phyloP scores from a whole-genome alignment of 2,329 filamentous ascomycete genomes.

The Xylaria sp. region DNA sequence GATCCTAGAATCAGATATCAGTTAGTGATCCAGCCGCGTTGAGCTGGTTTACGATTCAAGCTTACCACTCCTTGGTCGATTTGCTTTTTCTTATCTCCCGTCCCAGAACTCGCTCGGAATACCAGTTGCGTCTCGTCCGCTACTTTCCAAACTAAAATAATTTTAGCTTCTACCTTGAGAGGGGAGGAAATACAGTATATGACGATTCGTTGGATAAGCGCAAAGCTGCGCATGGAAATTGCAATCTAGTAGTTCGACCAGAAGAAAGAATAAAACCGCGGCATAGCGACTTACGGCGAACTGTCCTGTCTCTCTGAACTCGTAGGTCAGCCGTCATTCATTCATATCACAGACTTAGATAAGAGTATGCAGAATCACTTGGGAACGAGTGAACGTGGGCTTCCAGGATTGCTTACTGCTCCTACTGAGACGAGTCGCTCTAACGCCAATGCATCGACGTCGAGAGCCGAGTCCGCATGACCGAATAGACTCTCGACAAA shows the following conservation, averaged over 20 bases:
- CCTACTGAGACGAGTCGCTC: constrained; percentile 94
- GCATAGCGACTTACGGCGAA: constrained; percentile 59
- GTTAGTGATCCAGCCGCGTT: constrained; percentile 41
- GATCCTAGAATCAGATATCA: constrained; percentile 47
- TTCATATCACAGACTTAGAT: neutral
- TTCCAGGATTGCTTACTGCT: constrained; percentile 54
- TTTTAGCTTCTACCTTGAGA: constrained; percentile 3
- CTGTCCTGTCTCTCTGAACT: constrained; percentile 78
- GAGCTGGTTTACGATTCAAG: neutral
- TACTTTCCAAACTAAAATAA: constrained; percentile 80
- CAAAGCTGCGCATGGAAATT: neutral
- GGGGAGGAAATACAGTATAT: neutral
- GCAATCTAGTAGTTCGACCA: neutral
- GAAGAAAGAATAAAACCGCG: neutral
- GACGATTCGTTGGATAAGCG: neutral
- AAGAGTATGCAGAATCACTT: neutral
- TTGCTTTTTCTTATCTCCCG: constrained; percentile 63
- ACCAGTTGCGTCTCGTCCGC: constrained; percentile 95
- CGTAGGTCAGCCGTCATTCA: constrained; percentile 14
- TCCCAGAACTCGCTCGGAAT: constrained; percentile 80
- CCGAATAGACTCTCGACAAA: constrained; percentile 93
- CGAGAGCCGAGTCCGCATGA: constrained; percentile 90
- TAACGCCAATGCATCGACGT: constrained; percentile 82
- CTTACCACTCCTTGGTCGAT: constrained; percentile 33
- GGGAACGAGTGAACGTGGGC: neutral